Evolutionary conservation across 805 yeast species (phyloP).

Genomic region (Grigorovia yakushimaensis): DNA sequence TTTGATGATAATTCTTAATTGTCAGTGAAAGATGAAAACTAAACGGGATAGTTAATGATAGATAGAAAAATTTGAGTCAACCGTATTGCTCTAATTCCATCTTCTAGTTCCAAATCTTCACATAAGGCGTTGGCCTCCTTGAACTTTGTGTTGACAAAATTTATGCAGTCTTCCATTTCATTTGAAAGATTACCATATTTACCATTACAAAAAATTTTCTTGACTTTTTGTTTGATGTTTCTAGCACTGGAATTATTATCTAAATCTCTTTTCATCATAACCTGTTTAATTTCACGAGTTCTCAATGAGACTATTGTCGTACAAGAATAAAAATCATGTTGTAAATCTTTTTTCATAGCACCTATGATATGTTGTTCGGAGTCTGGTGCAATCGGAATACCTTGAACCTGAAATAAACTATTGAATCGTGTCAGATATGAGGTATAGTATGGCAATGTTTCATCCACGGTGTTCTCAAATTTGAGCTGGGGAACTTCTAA

Average conservation of each 20-base stretch:
- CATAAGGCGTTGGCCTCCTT: constrained; percentile 17
- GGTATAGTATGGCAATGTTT: constrained; percentile 23
- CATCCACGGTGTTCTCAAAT: constrained; percentile 6
- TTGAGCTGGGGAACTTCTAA: constrained; percentile 12
- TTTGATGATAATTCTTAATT: too few relatives aligned
- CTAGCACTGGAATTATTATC: not conserved
- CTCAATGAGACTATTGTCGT: constrained; percentile 30
- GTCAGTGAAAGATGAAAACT: too few relatives aligned
- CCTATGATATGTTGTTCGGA: constrained; percentile 39
- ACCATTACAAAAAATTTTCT: constrained; percentile 22
- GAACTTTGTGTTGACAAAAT: constrained; percentile 14
- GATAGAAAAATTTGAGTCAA: constrained; percentile 10
- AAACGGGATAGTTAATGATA: constrained; percentile 3
- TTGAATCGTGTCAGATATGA: constrained; percentile 22
- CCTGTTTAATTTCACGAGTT: constrained; percentile 31
- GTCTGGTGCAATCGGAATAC: constrained; percentile 43
- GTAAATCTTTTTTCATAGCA: constrained; percentile 46
- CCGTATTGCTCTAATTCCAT: constrained; percentile 2
- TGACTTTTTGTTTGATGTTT: constrained; percentile 17
- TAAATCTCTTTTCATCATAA: constrained; percentile 19
- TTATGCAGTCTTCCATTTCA: constrained; percentile 15
- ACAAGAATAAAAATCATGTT: constrained; percentile 14
- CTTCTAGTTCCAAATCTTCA: constrained; percentile 11
- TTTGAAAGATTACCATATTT: constrained; percentile 15
- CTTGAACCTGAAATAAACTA: constrained; percentile 36